phyloP scores from a whole-genome alignment of 345 rosid genomes.

The Rhizophora apiculata region DNA sequence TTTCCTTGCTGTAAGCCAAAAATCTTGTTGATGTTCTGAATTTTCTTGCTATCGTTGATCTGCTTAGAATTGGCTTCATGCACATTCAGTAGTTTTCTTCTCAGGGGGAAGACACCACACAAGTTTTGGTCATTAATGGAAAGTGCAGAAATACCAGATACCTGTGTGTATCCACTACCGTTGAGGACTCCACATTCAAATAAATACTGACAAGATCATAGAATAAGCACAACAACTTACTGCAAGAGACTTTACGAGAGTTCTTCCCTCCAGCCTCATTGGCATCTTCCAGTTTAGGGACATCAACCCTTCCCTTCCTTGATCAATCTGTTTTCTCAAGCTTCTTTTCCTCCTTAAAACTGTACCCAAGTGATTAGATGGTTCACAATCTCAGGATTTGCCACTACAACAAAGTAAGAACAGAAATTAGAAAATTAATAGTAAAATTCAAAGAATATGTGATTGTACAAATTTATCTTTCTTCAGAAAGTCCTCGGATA shows the following conservation, averaged over 20 bases:
- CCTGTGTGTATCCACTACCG: conserved; percentile 31
- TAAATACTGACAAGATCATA: background rate
- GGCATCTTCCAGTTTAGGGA: conserved; percentile 89
- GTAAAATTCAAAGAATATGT: background rate
- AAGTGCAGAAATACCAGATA: conserved; percentile 55
- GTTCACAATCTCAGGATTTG: conserved; percentile 76
- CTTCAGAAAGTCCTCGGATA: conserved; percentile 71
- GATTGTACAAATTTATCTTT: conserved; percentile 39
- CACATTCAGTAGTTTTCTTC: conserved; percentile 89
- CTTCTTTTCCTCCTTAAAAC: conserved; percentile 78
- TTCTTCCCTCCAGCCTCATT: conserved; percentile 82
- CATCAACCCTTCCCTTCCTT: conserved; percentile 52
- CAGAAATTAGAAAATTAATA: background rate
- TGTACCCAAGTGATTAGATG: conserved; percentile 82
- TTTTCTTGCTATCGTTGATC: conserved; percentile 78
- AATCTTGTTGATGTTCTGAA: conserved; percentile 79
- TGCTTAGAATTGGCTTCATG: conserved; percentile 88
- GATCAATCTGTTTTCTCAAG: conserved; percentile 88
- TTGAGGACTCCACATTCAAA: conserved; percentile 8
- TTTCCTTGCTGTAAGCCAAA: conserved; percentile 86
- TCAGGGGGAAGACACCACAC: conserved; percentile 88
- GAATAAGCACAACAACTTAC: conserved; percentile 39
- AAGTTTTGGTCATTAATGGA: conserved; percentile 55
- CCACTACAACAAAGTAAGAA: conserved; percentile 43
- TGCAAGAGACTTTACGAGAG: conserved; percentile 77